These are phyloP conservation scores for Talaromyces adpressus DNA, from an alignment of 495 filamentous ascomycete genomes.

Conservation along the genomic window DNA sequence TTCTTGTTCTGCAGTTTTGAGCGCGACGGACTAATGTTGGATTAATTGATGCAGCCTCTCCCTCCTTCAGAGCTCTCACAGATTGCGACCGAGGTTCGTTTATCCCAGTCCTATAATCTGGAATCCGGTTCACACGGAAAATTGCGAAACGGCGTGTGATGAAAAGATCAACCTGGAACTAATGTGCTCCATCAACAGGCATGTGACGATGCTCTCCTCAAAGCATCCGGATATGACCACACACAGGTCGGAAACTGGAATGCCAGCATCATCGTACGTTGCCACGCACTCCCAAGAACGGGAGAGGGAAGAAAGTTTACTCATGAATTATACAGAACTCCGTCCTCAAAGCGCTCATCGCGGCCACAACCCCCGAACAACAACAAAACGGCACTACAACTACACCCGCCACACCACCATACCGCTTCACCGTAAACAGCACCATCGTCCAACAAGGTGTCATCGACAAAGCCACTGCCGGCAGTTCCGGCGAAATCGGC, in stretches of 20 bases:
- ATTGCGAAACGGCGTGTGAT: background rate
- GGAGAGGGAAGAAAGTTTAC: too few species aligned
- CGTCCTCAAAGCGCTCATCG: constrained; percentile 78
- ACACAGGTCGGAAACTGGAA: constrained; percentile 78
- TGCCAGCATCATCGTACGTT: constrained; percentile 76
- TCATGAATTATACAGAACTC: too few species aligned
- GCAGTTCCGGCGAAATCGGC: constrained; percentile 49
- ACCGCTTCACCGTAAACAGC: constrained; percentile 93
- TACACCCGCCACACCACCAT: constrained; percentile 38
- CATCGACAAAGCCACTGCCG: constrained; percentile 35
- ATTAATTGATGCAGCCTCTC: constrained; percentile 53
- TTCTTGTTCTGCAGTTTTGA: background rate
- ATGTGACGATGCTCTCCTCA: constrained; percentile 69
- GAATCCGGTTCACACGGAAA: background rate
- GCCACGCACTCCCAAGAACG: too few species aligned
- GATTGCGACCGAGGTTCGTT: constrained; percentile 73
- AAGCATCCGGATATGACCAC: constrained; percentile 73
- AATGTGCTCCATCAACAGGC: constrained; percentile 45
- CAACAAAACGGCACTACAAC: constrained; percentile 9
- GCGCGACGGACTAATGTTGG: background rate
- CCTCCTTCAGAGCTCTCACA: constrained; percentile 68
- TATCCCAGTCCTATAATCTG: background rate
- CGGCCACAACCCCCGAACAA: constrained; percentile 58
- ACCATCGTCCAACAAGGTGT: constrained; percentile 88
- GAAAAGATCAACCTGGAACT: background rate